Conservation (phyloP, 352 stramenopile species). For the Achlya hypogyna region DNA sequence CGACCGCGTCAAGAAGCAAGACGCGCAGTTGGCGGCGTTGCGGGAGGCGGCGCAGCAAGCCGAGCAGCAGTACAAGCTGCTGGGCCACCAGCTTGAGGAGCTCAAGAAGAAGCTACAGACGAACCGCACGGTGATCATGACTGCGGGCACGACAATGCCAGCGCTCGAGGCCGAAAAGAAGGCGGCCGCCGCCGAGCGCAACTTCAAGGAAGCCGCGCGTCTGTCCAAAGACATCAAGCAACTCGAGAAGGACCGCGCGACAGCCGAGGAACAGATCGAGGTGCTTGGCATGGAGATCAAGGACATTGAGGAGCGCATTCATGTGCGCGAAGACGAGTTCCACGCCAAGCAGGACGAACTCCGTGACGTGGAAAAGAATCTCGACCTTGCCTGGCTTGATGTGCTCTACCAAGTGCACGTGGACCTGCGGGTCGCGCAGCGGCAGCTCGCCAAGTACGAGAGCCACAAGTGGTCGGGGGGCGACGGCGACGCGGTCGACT, state of each 20-base stretch:
- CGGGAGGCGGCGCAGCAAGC: conserved; percentile 58
- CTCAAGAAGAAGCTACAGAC: conserved; percentile 62
- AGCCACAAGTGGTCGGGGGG: conserved; percentile 32
- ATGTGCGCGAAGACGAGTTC: conserved; percentile 52
- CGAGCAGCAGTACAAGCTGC: conserved; percentile 65
- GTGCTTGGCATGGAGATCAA: conserved; percentile 76
- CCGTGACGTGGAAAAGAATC: conserved; percentile 59
- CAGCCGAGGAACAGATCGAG: conserved; percentile 73
- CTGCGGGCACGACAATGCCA: conserved; percentile 67
- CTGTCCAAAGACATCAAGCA: conserved; percentile 84
- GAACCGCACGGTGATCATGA: conserved; percentile 73
- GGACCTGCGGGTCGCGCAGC: conserved; percentile 42
- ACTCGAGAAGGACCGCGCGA: conserved; percentile 71
- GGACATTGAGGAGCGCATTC: conserved; percentile 63
- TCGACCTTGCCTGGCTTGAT: conserved; percentile 56
- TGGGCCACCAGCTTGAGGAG: conserved; percentile 65
- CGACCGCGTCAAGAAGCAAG: conserved; percentile 67
- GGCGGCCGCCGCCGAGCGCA: conserved; percentile 54
- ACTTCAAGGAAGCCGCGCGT: conserved; percentile 78
- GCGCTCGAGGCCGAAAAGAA: conserved; percentile 77
- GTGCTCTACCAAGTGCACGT: conserved; percentile 72
- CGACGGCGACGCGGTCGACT: conserved; percentile 47
- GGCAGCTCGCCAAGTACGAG: conserved; percentile 64
- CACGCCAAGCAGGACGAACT: conserved; percentile 72
- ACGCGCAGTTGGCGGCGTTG: conserved; percentile 53